phyloP scores from a whole-genome alignment of 2,329 filamentous ascomycete species.

The Aspergillus ochraceus region DNA sequence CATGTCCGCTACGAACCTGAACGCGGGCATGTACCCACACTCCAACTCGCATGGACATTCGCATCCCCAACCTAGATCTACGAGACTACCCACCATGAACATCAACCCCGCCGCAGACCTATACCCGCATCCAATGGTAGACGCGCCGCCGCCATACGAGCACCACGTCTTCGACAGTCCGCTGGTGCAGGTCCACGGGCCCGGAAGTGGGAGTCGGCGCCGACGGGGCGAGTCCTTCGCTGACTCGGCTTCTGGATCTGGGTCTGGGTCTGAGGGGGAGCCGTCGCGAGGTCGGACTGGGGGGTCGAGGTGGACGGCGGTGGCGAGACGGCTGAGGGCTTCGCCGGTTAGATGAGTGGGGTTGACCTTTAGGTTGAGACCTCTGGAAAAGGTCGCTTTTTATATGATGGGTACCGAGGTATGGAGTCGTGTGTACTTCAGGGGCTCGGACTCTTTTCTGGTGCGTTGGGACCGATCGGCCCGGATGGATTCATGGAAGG shows the following conservation, averaged over 20 bases:
- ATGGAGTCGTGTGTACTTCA: too few relatives aligned
- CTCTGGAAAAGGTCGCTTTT: not conserved
- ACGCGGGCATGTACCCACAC: not conserved
- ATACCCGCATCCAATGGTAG: not conserved
- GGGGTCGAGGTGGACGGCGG: constrained; percentile 25
- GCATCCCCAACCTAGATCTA: not conserved
- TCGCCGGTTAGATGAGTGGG: constrained; percentile 3
- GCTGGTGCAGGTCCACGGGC: not conserved
- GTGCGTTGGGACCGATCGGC: too few relatives aligned
- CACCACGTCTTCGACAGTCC: constrained; percentile 24
- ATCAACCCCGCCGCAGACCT: constrained; percentile 6
- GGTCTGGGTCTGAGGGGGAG: not conserved
- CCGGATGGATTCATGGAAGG: too few relatives aligned
- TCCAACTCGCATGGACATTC: not conserved
- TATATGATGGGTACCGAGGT: not conserved
- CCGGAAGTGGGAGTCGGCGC: not conserved
- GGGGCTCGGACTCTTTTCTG: too few relatives aligned
- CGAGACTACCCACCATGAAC: not conserved
- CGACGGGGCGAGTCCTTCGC: not conserved
- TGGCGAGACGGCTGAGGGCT: constrained; percentile 18
- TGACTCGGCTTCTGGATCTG: not conserved
- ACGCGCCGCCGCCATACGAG: constrained; percentile 30
- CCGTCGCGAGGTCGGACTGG: not conserved
- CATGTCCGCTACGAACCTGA: not conserved
- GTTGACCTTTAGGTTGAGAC: not conserved